phyloP scores from a whole-genome alignment of 441 rosid species.

The Melastoma candidum region DNA sequence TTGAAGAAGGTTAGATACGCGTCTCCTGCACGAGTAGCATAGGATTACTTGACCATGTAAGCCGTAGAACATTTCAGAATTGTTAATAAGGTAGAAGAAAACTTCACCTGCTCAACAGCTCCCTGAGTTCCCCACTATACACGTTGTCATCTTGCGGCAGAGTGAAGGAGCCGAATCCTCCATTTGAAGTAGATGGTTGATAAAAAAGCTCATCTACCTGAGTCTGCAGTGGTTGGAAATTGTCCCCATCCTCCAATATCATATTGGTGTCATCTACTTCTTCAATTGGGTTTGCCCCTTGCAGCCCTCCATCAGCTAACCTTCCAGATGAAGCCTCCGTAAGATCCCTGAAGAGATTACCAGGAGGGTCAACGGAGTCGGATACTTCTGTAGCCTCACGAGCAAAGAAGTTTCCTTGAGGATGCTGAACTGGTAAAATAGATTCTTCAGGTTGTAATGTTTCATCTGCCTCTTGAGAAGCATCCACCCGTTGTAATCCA shows the following conservation, averaged over 20 bases:
- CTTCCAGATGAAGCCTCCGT: slow-evolving; percentile 27
- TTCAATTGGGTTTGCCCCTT: slow-evolving; percentile 25
- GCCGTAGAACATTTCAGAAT: too few relatives aligned
- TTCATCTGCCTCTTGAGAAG: slow-evolving; percentile 16
- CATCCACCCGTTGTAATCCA: too few relatives aligned
- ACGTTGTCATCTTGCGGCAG: slow-evolving; percentile 52
- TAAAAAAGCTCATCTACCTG: slow-evolving; percentile 50
- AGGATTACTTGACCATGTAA: slow-evolving; percentile 3
- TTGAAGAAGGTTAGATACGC: slow-evolving; percentile 82
- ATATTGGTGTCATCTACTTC: slow-evolving; percentile 27
- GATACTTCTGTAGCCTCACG: slow-evolving; percentile 32
- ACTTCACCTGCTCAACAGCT: slow-evolving; percentile 64
- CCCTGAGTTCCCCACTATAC: slow-evolving; percentile 61
- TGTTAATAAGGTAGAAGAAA: too few relatives aligned
- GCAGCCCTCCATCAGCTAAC: slow-evolving; percentile 26
- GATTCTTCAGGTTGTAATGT: slow-evolving; percentile 22
- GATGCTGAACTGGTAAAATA: slow-evolving; percentile 24
- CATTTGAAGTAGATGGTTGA: slow-evolving; percentile 31
- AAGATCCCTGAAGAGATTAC: slow-evolving; percentile 26
- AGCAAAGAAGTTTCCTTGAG: slow-evolving; percentile 30
- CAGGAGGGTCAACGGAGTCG: slow-evolving; percentile 32
- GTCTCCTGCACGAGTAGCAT: slow-evolving; percentile 53
- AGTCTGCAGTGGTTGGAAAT: slow-evolving; percentile 42
- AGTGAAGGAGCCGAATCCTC: slow-evolving; percentile 41
- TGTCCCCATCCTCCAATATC: slow-evolving; percentile 36